Evolutionary conservation across 2,329 filamentous ascomycete species (phyloP).

Genomic region (Cercospora sp.): DNA sequence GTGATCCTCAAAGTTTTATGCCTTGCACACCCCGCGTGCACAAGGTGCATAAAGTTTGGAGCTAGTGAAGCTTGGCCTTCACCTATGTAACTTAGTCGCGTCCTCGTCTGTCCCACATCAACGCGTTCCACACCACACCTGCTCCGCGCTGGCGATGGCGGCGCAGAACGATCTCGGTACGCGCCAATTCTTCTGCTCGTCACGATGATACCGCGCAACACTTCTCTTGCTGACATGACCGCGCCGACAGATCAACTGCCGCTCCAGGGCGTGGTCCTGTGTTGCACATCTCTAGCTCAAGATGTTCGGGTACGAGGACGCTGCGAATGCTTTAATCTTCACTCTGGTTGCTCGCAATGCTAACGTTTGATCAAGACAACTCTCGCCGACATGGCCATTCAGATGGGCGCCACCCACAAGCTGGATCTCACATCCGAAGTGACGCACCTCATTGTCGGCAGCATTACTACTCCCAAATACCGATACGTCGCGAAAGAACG

Average conservation of each 20-base stretch:
- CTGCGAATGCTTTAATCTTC: background rate
- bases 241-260: conserved; percentile 25
- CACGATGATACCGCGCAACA: background rate
- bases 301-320: conserved; percentile 36
- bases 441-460: conserved; percentile 89
- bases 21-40: background rate
- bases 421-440: conserved; percentile 94
- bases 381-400: conserved; percentile 60
- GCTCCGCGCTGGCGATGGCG: conserved; percentile 22
- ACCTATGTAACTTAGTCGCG: background rate
- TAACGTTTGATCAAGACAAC: conserved; percentile 27
- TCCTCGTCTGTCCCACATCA: conserved; percentile 3
- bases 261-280: conserved; percentile 35
- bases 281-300: conserved; percentile 38
- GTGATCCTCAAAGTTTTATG: background rate
- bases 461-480: conserved; percentile 89
- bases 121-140: conserved; percentile 7
- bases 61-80: background rate
- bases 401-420: conserved; percentile 85
- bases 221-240: conserved; percentile 11
- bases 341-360: background rate
- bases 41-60: background rate
- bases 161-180: conserved; percentile 18
- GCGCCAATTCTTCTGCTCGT: conserved; percentile 7
- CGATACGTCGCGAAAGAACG: conserved; percentile 89